Evolutionary conservation across 805 yeast genomes (phyloP).

Genomic region (Tetrapisispora phaffii): DNA sequence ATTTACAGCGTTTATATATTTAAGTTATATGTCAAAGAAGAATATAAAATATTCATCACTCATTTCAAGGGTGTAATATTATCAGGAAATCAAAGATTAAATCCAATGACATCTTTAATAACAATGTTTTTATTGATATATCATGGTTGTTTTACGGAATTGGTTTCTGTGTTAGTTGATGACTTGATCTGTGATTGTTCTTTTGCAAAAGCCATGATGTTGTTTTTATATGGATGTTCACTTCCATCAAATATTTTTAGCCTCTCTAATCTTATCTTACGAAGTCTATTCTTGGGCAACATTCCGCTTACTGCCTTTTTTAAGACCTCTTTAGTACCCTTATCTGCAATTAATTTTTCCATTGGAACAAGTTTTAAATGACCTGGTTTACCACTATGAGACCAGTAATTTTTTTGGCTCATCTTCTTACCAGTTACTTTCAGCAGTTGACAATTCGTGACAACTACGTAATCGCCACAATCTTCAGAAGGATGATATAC

Average conservation of each 20-base stretch:
- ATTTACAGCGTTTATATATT: too few relatives aligned
- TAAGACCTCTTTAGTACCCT: constrained; percentile 82
- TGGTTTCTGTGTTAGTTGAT: neutral
- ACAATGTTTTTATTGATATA: neutral
- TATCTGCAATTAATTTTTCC: constrained; percentile 62
- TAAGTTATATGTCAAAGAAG: too few relatives aligned
- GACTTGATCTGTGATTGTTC: constrained; percentile 35
- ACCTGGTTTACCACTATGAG: constrained; percentile 87
- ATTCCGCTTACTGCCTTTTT: constrained; percentile 86
- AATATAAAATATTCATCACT: too few relatives aligned
- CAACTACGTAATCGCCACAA: constrained; percentile 94
- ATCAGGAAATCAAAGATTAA: too few relatives aligned
- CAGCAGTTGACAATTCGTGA: constrained; percentile 77
- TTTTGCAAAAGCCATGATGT: constrained; percentile 78
- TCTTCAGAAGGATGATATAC: constrained; percentile 68
- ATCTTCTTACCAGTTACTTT: constrained; percentile 81
- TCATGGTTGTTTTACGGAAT: neutral
- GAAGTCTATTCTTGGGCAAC: constrained; percentile 85
- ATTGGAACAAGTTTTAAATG: constrained; percentile 73
- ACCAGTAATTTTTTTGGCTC: constrained; percentile 72
- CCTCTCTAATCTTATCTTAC: constrained; percentile 72
- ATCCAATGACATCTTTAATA: too few relatives aligned
- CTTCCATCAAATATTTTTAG: constrained; percentile 82
- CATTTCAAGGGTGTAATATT: too few relatives aligned
- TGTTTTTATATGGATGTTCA: constrained; percentile 76